phyloP scores from a whole-genome alignment of 768 basidiomycete species.

The Tylopilus intermedius region DNA sequence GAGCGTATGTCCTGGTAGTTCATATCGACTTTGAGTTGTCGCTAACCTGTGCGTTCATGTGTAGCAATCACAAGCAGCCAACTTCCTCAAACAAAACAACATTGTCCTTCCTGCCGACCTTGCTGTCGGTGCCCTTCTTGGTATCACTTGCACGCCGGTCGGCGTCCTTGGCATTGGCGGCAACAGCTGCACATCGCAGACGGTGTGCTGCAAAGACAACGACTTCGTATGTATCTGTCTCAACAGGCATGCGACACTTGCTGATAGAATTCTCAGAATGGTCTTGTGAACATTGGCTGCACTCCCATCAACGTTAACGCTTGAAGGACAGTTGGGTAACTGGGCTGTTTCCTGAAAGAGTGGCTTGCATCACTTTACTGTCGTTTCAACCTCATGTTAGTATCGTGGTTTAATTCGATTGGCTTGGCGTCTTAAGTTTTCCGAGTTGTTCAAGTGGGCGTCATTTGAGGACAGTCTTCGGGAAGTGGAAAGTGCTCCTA shows the following conservation, averaged over 20 bases:
- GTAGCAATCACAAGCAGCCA: too few species aligned
- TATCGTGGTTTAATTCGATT: neutral
- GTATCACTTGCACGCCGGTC: neutral
- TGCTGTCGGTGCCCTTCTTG: neutral
- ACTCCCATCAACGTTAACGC: neutral
- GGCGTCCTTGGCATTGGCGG: neutral
- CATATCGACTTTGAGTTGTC: neutral
- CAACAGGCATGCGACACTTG: neutral
- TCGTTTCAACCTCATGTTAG: neutral
- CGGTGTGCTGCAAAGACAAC: slow-evolving; percentile 9
- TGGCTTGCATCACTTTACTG: neutral
- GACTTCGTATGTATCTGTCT: neutral
- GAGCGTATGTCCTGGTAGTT: neutral
- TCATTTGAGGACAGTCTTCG: too few species aligned
- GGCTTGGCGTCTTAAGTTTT: too few species aligned
- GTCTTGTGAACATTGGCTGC: slow-evolving; percentile 2
- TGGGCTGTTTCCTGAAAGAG: neutral
- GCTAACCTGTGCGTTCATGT: neutral
- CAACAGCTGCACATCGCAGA: neutral
- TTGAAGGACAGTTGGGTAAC: neutral
- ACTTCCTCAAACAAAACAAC: neutral
- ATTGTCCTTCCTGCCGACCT: neutral
- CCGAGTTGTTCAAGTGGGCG: too few species aligned
- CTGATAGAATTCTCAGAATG: neutral
- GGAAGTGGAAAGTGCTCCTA: too few species aligned